Percentiles rank a stretch among this genome's conserved stretches.
These are phyloP conservation scores for Alternaria sp. DNA, from an alignment of 2,329 filamentous ascomycete genomes.

Conservation along the genomic window DNA sequence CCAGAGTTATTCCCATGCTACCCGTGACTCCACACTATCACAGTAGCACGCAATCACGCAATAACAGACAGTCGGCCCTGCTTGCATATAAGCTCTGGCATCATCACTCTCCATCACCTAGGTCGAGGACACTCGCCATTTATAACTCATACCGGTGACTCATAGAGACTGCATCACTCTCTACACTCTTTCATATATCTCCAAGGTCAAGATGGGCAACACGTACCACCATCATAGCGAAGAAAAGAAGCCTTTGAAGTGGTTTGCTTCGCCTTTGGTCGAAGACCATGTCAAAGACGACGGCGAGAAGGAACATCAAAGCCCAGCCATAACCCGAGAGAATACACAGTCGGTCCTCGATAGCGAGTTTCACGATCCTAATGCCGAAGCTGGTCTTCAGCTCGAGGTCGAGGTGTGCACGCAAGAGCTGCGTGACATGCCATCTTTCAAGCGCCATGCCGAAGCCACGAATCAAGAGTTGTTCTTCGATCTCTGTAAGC, in stretches of 20 bases:
- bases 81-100: not conserved
- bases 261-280: not conserved
- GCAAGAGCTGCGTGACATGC: not conserved
- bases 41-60: not conserved
- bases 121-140: not conserved
- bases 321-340: not conserved
- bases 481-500: slow-evolving; percentile 5
- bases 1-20: not conserved
- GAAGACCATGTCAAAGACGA: not conserved
- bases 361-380: not conserved
- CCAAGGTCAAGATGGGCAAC: not conserved
- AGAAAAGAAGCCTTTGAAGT: slow-evolving; percentile 1
- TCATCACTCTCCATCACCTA: not conserved
- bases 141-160: not conserved
- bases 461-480: slow-evolving; percentile 4
- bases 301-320: not conserved
- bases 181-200: not conserved
- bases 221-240: not conserved
- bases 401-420: not conserved
- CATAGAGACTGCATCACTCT: not conserved
- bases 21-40: not conserved
- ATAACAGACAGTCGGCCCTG: not conserved
- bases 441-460: not conserved
- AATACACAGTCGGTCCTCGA: not conserved
- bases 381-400: not conserved